phyloP scores from a whole-genome alignment of 371 early-diverging fungal species.

The Mucor saturninus region DNA sequence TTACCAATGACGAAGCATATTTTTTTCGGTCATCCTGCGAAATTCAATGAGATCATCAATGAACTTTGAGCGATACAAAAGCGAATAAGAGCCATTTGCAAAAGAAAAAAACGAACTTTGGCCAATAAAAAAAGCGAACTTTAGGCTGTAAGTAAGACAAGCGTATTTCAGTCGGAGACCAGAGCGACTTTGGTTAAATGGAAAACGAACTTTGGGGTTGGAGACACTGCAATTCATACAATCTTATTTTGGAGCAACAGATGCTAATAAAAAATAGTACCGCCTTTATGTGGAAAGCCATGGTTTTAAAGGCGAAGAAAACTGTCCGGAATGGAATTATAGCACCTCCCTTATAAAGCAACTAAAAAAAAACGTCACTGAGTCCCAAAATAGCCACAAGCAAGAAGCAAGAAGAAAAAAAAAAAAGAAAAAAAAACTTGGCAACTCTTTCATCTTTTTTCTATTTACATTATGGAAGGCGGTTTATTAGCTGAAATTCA shows the following conservation, averaged over 20 bases:
- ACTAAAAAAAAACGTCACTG: too few species aligned
- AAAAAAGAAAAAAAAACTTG: neutral
- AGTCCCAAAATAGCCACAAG: too few species aligned
- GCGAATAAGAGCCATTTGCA: neutral
- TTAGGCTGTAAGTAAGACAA: neutral
- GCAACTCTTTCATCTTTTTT: slow-evolving; percentile 6
- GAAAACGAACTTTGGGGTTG: slow-evolving; percentile 11
- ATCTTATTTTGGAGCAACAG: too few species aligned
- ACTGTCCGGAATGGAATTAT: too few species aligned
- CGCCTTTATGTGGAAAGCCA: too few species aligned
- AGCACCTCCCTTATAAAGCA: too few species aligned
- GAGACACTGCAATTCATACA: too few species aligned
- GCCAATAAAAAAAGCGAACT: neutral
- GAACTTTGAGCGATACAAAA: neutral
- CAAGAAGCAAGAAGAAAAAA: too few species aligned
- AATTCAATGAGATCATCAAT: neutral
- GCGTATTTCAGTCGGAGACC: slow-evolving; percentile 9
- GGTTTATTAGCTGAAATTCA: slow-evolving; percentile 78
- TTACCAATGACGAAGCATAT: too few species aligned
- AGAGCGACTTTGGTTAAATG: slow-evolving; percentile 3
- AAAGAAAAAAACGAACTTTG: slow-evolving; percentile 1
- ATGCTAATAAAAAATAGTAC: too few species aligned
- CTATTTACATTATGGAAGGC: slow-evolving; percentile 39
- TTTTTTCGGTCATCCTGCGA: neutral
- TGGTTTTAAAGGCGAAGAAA: too few species aligned